A percentile compares a stretch with the other conserved stretches of the same genome.
phyloP scores from a whole-genome alignment of 139 green algal species.

The Coelastrella sp. region DNA sequence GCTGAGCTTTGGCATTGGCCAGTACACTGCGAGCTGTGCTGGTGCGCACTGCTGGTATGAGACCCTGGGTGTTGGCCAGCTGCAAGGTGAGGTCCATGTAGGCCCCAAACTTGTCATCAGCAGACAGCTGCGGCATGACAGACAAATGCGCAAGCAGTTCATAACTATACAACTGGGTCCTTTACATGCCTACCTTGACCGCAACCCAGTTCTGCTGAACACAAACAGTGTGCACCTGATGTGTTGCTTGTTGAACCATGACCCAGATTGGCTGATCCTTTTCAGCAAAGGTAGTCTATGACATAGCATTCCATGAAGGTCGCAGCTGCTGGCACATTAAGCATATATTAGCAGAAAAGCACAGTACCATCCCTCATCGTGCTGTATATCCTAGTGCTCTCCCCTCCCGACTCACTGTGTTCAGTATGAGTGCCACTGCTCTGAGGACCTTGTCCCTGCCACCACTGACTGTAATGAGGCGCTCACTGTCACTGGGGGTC shows the following conservation, averaged over 20 bases:
- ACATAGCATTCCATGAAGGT: no score
- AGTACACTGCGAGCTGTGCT: conserved; percentile 37
- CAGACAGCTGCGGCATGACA: conserved; percentile 62
- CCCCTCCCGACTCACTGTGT: conserved; percentile 70
- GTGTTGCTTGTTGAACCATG: no score
- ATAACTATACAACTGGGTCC: no score
- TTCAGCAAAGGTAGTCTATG: no score
- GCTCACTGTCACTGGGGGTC: conserved; percentile 68
- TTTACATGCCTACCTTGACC: no score
- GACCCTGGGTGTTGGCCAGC: conserved; percentile 67
- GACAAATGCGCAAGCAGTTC: conserved; percentile 61
- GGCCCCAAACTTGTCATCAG: conserved; percentile 60
- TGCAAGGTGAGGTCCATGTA: conserved; percentile 79
- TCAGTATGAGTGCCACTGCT: conserved; percentile 70
- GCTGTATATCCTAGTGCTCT: no score
- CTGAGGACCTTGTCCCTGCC: conserved; percentile 67
- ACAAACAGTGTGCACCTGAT: no score
- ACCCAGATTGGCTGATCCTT: no score
- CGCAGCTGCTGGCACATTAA: no score
- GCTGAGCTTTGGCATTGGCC: conserved; percentile 28
- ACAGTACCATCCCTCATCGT: neutral
- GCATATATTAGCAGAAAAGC: no score
- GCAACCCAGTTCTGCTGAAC: no score
- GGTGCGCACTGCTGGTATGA: conserved; percentile 47
- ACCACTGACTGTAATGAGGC: conserved; percentile 64